Conservation (phyloP, 2,329 filamentous ascomycete genomes). For the Ceratocystis lukuohia region DNA sequence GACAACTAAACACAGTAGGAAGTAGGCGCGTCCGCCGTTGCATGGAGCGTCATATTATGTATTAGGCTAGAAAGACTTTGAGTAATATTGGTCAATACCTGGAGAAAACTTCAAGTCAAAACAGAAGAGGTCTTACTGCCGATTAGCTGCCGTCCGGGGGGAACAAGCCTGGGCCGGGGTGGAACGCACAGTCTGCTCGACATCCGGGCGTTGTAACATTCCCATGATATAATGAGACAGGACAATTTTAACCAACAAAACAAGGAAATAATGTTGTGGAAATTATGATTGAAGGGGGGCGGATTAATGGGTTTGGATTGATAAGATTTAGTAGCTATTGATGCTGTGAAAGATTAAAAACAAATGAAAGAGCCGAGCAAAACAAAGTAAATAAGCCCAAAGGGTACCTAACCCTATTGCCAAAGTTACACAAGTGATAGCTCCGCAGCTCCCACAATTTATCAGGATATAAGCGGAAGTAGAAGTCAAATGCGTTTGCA, state of each 20-base stretch:
- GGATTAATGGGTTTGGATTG: neutral
- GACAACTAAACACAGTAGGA: constrained; percentile 1
- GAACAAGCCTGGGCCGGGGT: neutral
- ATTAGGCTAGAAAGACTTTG: neutral
- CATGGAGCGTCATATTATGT: neutral
- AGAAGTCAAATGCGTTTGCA: no score
- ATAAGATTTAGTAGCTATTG: neutral
- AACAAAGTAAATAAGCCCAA: no score
- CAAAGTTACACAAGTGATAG: no score
- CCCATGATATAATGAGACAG: neutral
- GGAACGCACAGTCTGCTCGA: neutral
- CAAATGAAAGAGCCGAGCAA: no score
- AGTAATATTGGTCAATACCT: neutral
- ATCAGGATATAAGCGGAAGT: no score
- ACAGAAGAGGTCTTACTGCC: neutral
- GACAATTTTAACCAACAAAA: neutral
- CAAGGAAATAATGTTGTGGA: neutral
- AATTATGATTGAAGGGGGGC: neutral
- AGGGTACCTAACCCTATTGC: no score
- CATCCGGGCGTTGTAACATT: neutral
- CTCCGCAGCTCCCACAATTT: no score
- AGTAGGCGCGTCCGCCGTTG: neutral
- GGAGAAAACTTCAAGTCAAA: neutral
- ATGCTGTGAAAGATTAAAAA: no score
- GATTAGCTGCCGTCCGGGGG: neutral